These are phyloP conservation scores for Austroboletus niveus DNA, from an alignment of 1,284 basidiomycete genomes.

Conservation along the genomic window DNA sequence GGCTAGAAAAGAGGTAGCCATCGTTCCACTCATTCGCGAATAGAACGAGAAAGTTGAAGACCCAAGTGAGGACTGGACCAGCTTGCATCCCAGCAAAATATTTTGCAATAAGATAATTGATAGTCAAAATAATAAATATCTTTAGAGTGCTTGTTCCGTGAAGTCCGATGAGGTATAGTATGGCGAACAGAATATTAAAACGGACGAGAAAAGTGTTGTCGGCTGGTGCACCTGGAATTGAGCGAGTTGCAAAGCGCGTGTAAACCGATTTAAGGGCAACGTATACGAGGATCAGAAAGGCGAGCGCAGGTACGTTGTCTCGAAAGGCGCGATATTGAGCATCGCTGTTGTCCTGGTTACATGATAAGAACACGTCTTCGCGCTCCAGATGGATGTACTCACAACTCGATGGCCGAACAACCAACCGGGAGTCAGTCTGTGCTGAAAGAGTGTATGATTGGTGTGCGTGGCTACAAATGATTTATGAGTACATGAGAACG, in stretches of 20 bases:
- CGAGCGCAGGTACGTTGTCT: conserved; percentile 64
- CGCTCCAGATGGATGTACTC: conserved; percentile 32
- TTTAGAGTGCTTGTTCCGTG: conserved; percentile 89
- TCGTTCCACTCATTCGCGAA: conserved; percentile 78
- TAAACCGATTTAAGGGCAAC: conserved; percentile 48
- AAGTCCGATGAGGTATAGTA: conserved; percentile 73
- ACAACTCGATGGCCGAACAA: conserved; percentile 65
- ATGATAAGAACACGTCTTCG: not conserved
- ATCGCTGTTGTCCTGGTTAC: conserved; percentile 78
- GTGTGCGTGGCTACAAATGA: conserved; percentile 58
- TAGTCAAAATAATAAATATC: conserved; percentile 65
- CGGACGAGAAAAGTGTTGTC: conserved; percentile 46
- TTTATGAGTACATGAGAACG: conserved; percentile 1
- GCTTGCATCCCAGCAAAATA: conserved; percentile 40
- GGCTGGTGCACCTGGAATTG: conserved; percentile 18
- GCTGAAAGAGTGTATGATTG: conserved; percentile 67
- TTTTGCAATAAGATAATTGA: conserved; percentile 73
- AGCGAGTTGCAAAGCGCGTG: conserved; percentile 27
- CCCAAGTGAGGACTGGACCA: conserved; percentile 63
- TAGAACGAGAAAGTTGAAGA: conserved; percentile 73
- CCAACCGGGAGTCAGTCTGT: conserved; percentile 67
- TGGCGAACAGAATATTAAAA: conserved; percentile 62
- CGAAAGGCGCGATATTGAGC: conserved; percentile 83
- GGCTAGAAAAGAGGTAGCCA: conserved; percentile 69
- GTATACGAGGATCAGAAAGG: conserved; percentile 49